Base-by-base conservation (phyloP, 306 rosid species). In the Leucaena leucocephala region DNA sequence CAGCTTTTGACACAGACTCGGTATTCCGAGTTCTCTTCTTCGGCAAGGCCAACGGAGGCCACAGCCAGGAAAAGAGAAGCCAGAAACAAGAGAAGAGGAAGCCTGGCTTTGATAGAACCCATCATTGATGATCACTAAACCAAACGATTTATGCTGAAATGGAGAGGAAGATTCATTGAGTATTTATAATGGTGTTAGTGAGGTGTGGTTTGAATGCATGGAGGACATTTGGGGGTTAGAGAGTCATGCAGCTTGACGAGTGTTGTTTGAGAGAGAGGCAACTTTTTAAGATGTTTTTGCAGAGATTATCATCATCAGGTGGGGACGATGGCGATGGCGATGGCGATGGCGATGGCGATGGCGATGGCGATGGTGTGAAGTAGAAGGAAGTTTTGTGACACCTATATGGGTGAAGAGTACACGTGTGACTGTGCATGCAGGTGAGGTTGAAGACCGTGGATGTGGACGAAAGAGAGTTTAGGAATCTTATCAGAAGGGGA, bases 221-320 rank as follows among this genome's bases (percentile, higher is more conserved):
- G 22, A 64, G 12, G 70, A 64, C 70, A 64, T 64, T 38, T 38
- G 72, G 72, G 50, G 50, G 3, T 3, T 4, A 2, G 45, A 64
- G 27, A 0, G 2, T n/a, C 84, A 76, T 80, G 84, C 80, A 36
- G n/a, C 1, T 49, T 82, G 86, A 82, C 88, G 80, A 43, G 86
- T 85, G 86, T 82, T 76, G 3, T 6, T 63, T 14, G 44, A 78
- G 64, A 15, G 75, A 48, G 14, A 22, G 59, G 70, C 76, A 75
- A 58, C 27, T 27, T 27, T 27, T 27, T 27, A 27, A 27, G 27
- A 27, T 27, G 27, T 27, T 13, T 36, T 6, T 6, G 63, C 73
- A n/a, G 55, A 72, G 12, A 19, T 12, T 2, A 43, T 52, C 10
- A 55, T 50, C n/a, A 15, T 52, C 7, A 16, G 59, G 62, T 55